Evolutionary conservation across 2,329 filamentous ascomycete genomes (phyloP), one percentile per base, ranked within the genome.

Genomic region (Alternaria dauci): DNA sequence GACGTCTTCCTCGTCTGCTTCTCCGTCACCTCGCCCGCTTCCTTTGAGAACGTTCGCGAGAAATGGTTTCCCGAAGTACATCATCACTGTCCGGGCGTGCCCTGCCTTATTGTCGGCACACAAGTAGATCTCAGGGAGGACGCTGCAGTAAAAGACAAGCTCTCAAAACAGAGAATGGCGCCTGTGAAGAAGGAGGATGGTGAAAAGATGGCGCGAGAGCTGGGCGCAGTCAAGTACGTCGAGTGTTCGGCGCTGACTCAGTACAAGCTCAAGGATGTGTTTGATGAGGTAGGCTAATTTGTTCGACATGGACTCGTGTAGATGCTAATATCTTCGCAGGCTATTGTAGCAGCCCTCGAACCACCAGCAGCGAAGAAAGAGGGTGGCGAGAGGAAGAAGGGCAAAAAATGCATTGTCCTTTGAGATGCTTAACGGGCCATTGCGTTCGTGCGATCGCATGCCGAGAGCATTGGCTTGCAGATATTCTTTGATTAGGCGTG

Each of bases 1-100:
- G 95, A 98, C 77, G 95, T 98, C 69, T 98, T 99, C 84, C 90
- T 99, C 61, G 94, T 99, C 73, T 99, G 95, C 85, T 99, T 98
- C 82, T 97, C 93, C 77, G 94, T 99, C 76, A 97, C 94, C 58
- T 97, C 94, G 46, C 95, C 94, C 41, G 94, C 95, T 41, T 97
- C 94, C 8, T 99, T 99, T 80, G 95, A 99, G 80, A 99, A 99
- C 90, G 95, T 98, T 52, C 90, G 94, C 75, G 94, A 97, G 85
- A 97, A 97, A 82, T 97, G 94, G 94, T 97, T 97, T 75, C 95
- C 95, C 46, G 95, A 99, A 82, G 95, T 99, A 43, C 94, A 96
- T 80, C 95, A 99, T 81, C 95, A 99, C 82, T 99, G 95, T 79
- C 95, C 95, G 18, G 95, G 95, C 67, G 95, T 99, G 38, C 95